These are phyloP conservation scores for Cairneyella variabilis DNA, from an alignment of 495 filamentous ascomycete species.

Conservation along the genomic window DNA sequence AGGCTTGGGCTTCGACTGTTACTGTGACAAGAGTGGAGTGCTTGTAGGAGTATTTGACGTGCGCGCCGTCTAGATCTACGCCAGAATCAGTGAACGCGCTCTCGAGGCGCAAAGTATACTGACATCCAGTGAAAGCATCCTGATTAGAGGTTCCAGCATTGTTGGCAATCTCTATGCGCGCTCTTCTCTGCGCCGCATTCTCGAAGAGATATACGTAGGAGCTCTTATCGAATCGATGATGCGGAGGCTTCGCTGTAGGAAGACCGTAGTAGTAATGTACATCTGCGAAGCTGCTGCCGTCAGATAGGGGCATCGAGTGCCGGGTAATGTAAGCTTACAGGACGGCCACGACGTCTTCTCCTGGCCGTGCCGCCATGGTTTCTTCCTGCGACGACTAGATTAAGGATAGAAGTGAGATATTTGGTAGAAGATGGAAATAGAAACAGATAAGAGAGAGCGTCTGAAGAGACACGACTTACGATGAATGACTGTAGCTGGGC, in stretches of 20 bases:
- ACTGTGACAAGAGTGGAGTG: constrained; percentile 75
- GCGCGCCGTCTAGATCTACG: constrained; percentile 59
- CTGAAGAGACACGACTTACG: background rate
- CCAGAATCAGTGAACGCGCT: constrained; percentile 18
- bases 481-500: background rate
- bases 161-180: constrained; percentile 82
- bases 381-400: background rate
- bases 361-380: constrained; percentile 70
- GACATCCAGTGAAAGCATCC: constrained; percentile 84
- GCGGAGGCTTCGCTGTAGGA: constrained; percentile 63
- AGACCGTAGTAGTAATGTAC: constrained; percentile 84
- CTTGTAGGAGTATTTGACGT: constrained; percentile 69
- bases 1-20: constrained; percentile 57
- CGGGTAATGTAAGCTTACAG: constrained; percentile 55
- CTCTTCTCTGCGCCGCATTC: constrained; percentile 60
- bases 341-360: constrained; percentile 74
- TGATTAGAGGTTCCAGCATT: constrained; percentile 81
- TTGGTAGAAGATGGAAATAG: background rate
- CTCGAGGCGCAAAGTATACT: constrained; percentile 28
- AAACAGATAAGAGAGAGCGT: background rate
- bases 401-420: background rate
- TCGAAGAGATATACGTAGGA: constrained; percentile 89
- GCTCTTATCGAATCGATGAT: constrained; percentile 85
- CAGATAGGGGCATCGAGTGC: background rate
- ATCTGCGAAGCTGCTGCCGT: constrained; percentile 68